Conservation (phyloP, 1,139 yeast species). For the Nakaseomyces nivariensis region DNA sequence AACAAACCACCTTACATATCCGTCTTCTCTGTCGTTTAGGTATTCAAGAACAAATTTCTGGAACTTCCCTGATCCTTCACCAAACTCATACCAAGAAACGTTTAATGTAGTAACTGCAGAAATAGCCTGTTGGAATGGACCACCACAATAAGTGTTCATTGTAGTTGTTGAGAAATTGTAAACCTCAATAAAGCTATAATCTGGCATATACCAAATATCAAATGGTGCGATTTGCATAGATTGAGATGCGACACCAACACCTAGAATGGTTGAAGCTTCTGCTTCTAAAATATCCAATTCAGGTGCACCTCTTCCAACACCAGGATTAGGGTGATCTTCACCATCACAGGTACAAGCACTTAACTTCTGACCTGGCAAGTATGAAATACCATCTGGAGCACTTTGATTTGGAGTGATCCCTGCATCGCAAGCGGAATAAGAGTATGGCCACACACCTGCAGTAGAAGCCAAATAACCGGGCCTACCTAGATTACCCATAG, state of each 20-base stretch:
- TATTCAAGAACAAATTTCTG: conserved; percentile 77
- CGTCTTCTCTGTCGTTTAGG: conserved; percentile 49
- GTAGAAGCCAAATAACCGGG: conserved; percentile 74
- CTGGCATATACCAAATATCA: conserved; percentile 80
- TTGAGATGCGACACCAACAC: conserved; percentile 66
- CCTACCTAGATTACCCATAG: conserved; percentile 76
- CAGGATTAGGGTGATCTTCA: conserved; percentile 71
- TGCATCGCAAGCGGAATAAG: conserved; percentile 74
- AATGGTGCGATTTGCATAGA: conserved; percentile 77
- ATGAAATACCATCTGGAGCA: conserved; percentile 69
- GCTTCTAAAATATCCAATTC: conserved; percentile 84
- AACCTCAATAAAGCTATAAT: conserved; percentile 59
- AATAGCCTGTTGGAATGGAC: conserved; percentile 78
- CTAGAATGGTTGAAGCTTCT: conserved; percentile 41
- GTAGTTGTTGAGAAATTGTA: conserved; percentile 51
- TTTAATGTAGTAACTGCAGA: conserved; percentile 66
- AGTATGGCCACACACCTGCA: conserved; percentile 85
- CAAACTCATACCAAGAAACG: conserved; percentile 64
- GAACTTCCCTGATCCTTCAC: conserved; percentile 38
- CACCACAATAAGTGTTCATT: conserved; percentile 74
- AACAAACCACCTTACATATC: conserved; percentile 76
- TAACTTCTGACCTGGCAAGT: conserved; percentile 67
- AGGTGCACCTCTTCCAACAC: conserved; percentile 80
- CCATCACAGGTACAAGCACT: conserved; percentile 63
- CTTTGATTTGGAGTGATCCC: conserved; percentile 89